Percentiles rank a stretch among this genome's conserved stretches.
phyloP scores from a whole-genome alignment of 2,329 filamentous ascomycete species.

The Fusarium citri region DNA sequence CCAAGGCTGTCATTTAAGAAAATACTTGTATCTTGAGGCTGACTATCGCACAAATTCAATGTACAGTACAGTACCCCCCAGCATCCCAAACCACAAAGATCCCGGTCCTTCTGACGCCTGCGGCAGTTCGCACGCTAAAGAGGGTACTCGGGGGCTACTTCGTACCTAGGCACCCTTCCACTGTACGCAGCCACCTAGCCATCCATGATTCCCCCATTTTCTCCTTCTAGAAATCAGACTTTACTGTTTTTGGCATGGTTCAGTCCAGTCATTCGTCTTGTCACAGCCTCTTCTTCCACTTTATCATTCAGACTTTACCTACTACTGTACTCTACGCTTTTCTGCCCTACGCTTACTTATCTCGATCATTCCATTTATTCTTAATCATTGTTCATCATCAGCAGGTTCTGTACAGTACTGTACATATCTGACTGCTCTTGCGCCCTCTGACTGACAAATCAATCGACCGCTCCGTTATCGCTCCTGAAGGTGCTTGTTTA shows the following conservation, averaged over 20 bases:
- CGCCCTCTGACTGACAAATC: background rate
- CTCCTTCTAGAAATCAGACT: slow-evolving; percentile 36
- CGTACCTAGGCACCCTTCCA: slow-evolving; percentile 9
- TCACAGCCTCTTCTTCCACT: slow-evolving; percentile 10
- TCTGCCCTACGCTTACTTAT: background rate
- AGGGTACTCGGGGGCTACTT: slow-evolving; percentile 22
- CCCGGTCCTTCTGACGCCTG: slow-evolving; percentile 34
- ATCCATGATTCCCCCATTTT: slow-evolving; percentile 10
- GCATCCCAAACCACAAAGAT: background rate
- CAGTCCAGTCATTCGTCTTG: slow-evolving; percentile 9
- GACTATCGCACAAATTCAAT: slow-evolving; percentile 19
- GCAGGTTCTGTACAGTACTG: background rate
- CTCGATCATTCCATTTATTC: background rate
- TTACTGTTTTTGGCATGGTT: background rate
- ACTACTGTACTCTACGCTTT: background rate
- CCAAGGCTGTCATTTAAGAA: slow-evolving; percentile 29
- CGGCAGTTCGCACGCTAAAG: slow-evolving; percentile 38
- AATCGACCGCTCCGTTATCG: background rate
- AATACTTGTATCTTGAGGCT: slow-evolving; percentile 28
- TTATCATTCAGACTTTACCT: slow-evolving; percentile 3
- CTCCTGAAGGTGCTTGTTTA: background rate
- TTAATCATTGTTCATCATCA: background rate
- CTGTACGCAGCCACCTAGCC: slow-evolving; percentile 17
- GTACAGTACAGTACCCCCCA: slow-evolving; percentile 3
- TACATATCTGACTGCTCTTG: background rate